These are phyloP conservation scores for Collybia sordida DNA, from an alignment of 768 basidiomycete species.

Conservation along the genomic window DNA sequence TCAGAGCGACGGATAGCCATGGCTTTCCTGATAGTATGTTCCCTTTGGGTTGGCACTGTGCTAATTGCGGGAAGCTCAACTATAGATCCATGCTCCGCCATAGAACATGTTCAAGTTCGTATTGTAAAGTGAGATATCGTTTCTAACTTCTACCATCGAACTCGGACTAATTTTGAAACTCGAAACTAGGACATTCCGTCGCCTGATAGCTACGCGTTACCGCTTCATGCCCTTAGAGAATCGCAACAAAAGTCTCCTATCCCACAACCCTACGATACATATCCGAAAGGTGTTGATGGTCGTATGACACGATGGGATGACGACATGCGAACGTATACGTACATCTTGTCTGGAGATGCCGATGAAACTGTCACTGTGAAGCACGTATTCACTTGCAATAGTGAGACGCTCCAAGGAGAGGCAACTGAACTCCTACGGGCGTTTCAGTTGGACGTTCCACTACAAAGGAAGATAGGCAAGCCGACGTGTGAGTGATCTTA, in stretches of 20 bases:
- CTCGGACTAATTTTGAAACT: neutral
- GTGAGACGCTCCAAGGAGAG: conserved; percentile 33
- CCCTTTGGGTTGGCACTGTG: too few species aligned
- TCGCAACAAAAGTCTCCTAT: conserved; percentile 31
- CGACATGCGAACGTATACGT: conserved; percentile 34
- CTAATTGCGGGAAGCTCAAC: too few species aligned
- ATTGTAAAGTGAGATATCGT: too few species aligned
- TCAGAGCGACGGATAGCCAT: too few species aligned
- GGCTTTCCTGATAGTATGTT: too few species aligned
- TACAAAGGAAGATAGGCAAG: conserved; percentile 27
- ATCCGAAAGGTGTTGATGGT: conserved; percentile 19
- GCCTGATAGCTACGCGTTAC: conserved; percentile 21
- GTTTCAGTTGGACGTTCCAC: conserved; percentile 37
- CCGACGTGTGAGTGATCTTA: conserved; percentile 16
- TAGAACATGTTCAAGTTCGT: too few species aligned
- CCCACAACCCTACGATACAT: conserved; percentile 29
- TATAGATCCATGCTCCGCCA: too few species aligned
- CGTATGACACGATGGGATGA: conserved; percentile 22
- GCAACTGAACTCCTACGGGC: conserved; percentile 34
- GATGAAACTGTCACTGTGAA: conserved; percentile 22
- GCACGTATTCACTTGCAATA: conserved; percentile 53
- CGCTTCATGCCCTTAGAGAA: conserved; percentile 29
- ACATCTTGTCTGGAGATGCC: conserved; percentile 15
- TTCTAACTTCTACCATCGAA: too few species aligned
- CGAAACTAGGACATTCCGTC: conserved; percentile 16